Evolutionary conservation across 208 protist species (phyloP).

Genomic region (Naegleria fowleri): DNA sequence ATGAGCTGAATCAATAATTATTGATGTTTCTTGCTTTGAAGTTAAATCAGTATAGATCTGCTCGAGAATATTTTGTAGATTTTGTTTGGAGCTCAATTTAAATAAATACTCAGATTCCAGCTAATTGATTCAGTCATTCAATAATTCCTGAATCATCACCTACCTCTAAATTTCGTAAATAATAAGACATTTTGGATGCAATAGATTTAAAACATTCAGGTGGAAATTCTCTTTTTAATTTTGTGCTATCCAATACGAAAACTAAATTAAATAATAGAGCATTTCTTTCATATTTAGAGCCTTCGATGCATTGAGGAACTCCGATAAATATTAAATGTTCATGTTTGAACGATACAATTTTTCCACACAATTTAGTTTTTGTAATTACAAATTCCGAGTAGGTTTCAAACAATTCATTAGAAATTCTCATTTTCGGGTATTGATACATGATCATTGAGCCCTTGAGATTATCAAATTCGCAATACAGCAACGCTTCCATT

Average conservation of each 20-base stretch:
- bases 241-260: conserved; percentile 6
- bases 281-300: conserved; percentile 28
- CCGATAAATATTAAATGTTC: conserved; percentile 18
- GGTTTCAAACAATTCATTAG: conserved; percentile 26
- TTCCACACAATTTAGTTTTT: not conserved
- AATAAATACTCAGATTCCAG: conserved; percentile 8
- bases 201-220: not conserved
- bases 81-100: not conserved
- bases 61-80: not conserved
- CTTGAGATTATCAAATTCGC: conserved; percentile 27
- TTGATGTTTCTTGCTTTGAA: not conserved
- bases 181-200: not conserved
- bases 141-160: not conserved
- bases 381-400: conserved; percentile 28
- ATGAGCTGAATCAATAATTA: not conserved
- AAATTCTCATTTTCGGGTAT: not conserved
- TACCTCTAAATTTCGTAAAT: not conserved
- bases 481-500: conserved; percentile 25
- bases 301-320: conserved; percentile 24
- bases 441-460: conserved; percentile 11
- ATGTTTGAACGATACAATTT: conserved; percentile 5
- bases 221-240: not conserved
- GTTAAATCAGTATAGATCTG: not conserved
- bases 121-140: not conserved
- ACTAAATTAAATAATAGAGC: conserved; percentile 31